Evolutionary conservation across 257 asterid species (phyloP).

Genomic region (Prunella vulgaris): DNA sequence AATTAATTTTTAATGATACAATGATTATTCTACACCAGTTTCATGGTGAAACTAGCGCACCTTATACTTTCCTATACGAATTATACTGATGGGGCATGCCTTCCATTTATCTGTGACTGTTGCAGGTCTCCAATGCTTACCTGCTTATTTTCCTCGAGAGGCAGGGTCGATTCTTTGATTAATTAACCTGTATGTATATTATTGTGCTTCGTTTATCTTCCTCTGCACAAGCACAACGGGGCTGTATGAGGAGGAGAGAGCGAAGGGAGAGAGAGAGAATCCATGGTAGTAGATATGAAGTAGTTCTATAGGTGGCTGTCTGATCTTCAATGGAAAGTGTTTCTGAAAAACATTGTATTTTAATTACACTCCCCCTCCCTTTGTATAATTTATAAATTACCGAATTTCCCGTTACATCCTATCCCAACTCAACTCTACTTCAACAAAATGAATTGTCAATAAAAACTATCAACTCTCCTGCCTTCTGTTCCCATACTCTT

Average conservation of each 20-base stretch:
- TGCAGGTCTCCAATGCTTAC: conserved; percentile 38
- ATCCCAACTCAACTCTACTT: neutral
- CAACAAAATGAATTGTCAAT: conserved; percentile 11
- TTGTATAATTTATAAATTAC: conserved; percentile 27
- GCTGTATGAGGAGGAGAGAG: conserved; percentile 16
- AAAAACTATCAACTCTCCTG: neutral
- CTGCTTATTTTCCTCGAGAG: conserved; percentile 36
- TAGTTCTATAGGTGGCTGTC: neutral
- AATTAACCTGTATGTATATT: conserved; percentile 42
- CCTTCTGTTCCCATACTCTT: neutral
- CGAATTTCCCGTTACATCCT: neutral
- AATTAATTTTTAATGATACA: too few species aligned
- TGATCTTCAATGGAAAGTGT: conserved; percentile 9
- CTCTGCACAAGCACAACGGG: conserved; percentile 20
- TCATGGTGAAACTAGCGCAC: too few species aligned
- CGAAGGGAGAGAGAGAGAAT: neutral
- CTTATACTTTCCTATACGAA: too few species aligned
- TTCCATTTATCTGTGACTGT: conserved; percentile 3
- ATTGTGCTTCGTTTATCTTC: conserved; percentile 21
- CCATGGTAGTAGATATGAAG: conserved; percentile 18
- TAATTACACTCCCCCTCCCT: conserved; percentile 8
- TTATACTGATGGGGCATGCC: neutral
- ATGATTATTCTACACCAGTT: too few species aligned
- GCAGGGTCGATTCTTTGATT: conserved; percentile 56
- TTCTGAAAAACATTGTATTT: conserved; percentile 5